A percentile compares a stretch with the other conserved stretches of the same genome.
These are phyloP conservation scores for Albifimbria verrucaria DNA, from an alignment of 2,329 filamentous ascomycete genomes.

Conservation along the genomic window DNA sequence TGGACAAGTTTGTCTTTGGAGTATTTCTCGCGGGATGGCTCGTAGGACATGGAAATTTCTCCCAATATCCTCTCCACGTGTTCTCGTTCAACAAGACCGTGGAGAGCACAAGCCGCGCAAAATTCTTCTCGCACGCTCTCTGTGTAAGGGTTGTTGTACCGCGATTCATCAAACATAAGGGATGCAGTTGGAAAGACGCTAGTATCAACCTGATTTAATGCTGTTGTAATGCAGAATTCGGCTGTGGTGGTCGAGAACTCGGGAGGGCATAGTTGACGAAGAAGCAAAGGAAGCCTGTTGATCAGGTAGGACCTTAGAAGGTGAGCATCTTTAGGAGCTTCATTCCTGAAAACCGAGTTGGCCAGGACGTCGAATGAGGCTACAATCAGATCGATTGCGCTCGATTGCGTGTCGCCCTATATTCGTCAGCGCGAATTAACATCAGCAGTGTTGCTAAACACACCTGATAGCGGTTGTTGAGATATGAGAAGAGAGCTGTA, in stretches of 20 bases:
- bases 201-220: constrained; percentile 78
- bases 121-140: constrained; percentile 68
- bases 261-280: constrained; percentile 56
- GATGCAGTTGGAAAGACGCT: constrained; percentile 65
- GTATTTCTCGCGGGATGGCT: constrained; percentile 72
- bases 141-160: constrained; percentile 53
- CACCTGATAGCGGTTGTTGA: constrained; percentile 82
- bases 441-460: background rate
- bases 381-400: constrained; percentile 78
- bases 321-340: constrained; percentile 58
- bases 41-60: constrained; percentile 76
- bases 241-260: constrained; percentile 71
- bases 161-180: constrained; percentile 57
- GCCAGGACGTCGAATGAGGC: constrained; percentile 88
- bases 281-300: constrained; percentile 56
- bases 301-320: constrained; percentile 84
- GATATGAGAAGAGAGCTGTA: constrained; percentile 69
- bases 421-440: constrained; percentile 10
- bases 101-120: constrained; percentile 83
- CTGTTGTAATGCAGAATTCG: constrained; percentile 67
- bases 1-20: constrained; percentile 74
- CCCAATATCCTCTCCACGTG: constrained; percentile 78
- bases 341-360: constrained; percentile 72
- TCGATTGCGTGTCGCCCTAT: constrained; percentile 71
- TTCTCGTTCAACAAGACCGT: constrained; percentile 75